Conservation (phyloP, 1,284 basidiomycete genomes). For the Trichosporon faecale region DNA sequence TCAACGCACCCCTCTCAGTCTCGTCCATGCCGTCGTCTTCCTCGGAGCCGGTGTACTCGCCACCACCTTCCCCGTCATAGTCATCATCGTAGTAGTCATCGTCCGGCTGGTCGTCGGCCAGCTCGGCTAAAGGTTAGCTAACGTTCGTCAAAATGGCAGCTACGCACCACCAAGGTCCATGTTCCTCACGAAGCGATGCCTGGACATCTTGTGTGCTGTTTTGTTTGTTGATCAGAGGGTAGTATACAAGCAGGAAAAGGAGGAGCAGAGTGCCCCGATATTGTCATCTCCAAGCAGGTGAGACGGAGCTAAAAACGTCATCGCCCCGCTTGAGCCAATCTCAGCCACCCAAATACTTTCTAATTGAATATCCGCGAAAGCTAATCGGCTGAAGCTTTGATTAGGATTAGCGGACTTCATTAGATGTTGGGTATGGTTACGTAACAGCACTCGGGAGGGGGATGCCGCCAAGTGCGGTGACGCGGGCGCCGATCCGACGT, state of each 20-base stretch:
- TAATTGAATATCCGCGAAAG: neutral
- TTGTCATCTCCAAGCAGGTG: neutral
- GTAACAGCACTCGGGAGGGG: neutral
- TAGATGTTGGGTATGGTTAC: neutral
- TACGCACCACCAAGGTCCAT: conserved; percentile 75
- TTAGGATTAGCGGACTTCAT: neutral
- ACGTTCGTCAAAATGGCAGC: no score
- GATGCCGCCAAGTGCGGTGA: neutral
- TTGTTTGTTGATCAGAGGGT: neutral
- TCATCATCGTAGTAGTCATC: conserved; percentile 53
- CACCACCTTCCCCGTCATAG: conserved; percentile 36
- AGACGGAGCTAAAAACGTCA: conserved; percentile 1
- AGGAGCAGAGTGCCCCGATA: neutral
- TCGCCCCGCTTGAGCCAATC: neutral
- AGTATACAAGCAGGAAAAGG: neutral
- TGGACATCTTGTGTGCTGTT: conserved; percentile 57
- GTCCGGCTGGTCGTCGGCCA: conserved; percentile 46
- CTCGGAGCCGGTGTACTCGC: conserved; percentile 47
- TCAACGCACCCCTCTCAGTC: conserved; percentile 32
- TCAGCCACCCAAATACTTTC: neutral
- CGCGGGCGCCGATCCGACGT: conserved; percentile 4
- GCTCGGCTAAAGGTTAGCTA: conserved; percentile 13
- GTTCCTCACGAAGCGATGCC: conserved; percentile 87
- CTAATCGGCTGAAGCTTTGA: neutral
- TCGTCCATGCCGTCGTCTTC: conserved; percentile 48